phyloP scores from a whole-genome alignment of 805 yeast species.

The Kazachstania viticola region DNA sequence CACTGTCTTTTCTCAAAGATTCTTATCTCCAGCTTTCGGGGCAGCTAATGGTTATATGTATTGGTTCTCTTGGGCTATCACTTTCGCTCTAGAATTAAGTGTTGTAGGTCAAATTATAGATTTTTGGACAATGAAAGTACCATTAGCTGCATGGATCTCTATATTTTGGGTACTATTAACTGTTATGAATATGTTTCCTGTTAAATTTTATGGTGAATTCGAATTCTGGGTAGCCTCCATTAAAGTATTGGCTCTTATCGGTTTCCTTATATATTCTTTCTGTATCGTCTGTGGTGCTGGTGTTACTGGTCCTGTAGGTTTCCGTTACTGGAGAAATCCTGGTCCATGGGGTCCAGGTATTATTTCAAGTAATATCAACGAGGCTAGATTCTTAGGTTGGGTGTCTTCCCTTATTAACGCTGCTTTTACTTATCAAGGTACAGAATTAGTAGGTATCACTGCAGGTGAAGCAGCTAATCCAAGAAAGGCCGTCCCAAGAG shows the following conservation, averaged over 20 bases:
- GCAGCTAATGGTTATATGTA: conserved; percentile 64
- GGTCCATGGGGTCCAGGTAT: conserved; percentile 67
- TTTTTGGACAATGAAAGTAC: conserved; percentile 61
- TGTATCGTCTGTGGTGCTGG: conserved; percentile 73
- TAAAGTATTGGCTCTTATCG: conserved; percentile 57
- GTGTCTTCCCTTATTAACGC: conserved; percentile 57
- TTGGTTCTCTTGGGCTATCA: conserved; percentile 71
- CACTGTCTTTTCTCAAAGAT: conserved; percentile 57
- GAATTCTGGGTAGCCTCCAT: conserved; percentile 65
- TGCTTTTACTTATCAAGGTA: conserved; percentile 75
- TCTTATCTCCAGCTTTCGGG: conserved; percentile 60
- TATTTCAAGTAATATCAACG: conserved; percentile 34
- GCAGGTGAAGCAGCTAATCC: conserved; percentile 70
- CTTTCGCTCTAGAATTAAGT: conserved; percentile 63
- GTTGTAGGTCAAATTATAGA: conserved; percentile 55
- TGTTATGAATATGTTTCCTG: conserved; percentile 50
- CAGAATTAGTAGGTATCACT: conserved; percentile 63
- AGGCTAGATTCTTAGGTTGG: conserved; percentile 60
- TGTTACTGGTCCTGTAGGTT: conserved; percentile 56
- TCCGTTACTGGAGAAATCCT: conserved; percentile 72
- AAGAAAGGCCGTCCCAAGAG: conserved; percentile 56
- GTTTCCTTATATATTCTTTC: conserved; percentile 56
- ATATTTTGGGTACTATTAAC: conserved; percentile 52
- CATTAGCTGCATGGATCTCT: conserved; percentile 60
- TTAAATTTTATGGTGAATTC: conserved; percentile 58